Conservation (phyloP, 2,329 filamentous ascomycete genomes). For the Phialophora verrucosa region DNA sequence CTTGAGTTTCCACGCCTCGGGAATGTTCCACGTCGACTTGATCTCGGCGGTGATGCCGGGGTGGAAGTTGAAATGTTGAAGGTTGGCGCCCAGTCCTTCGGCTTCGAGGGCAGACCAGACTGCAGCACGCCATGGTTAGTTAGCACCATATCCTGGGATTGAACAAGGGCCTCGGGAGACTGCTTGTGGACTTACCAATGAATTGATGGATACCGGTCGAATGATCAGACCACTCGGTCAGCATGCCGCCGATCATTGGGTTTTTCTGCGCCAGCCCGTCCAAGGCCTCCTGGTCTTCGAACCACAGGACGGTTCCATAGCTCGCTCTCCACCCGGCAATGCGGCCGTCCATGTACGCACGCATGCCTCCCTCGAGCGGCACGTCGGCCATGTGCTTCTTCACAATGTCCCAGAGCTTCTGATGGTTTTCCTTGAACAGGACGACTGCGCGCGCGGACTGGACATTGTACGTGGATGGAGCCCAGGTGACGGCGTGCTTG, state of each 20-base stretch:
- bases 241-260: slow-evolving; percentile 72
- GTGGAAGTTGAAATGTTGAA: slow-evolving; percentile 82
- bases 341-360: slow-evolving; percentile 23
- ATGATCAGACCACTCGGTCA: slow-evolving; percentile 75
- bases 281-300: slow-evolving; percentile 74
- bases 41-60: slow-evolving; percentile 78
- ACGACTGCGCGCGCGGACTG: slow-evolving; percentile 81
- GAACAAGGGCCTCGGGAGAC: not conserved
- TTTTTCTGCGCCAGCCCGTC: slow-evolving; percentile 63
- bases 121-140: slow-evolving; percentile 1
- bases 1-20: slow-evolving; percentile 74
- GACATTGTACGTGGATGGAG: slow-evolving; percentile 83
- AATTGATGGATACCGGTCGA: slow-evolving; percentile 73
- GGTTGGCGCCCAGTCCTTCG: slow-evolving; percentile 83
- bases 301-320: slow-evolving; percentile 86
- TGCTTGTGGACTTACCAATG: slow-evolving; percentile 46
- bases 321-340: slow-evolving; percentile 51
- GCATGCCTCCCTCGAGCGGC: slow-evolving; percentile 21
- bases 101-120: slow-evolving; percentile 82
- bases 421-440: slow-evolving; percentile 80
- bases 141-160: not conserved
- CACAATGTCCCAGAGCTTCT: slow-evolving; percentile 82
- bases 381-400: slow-evolving; percentile 29
- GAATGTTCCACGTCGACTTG: slow-evolving; percentile 70
- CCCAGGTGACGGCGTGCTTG: slow-evolving; percentile 33